phyloP scores from a whole-genome alignment of 208 protist species.

The Leishmania tropica region DNA sequence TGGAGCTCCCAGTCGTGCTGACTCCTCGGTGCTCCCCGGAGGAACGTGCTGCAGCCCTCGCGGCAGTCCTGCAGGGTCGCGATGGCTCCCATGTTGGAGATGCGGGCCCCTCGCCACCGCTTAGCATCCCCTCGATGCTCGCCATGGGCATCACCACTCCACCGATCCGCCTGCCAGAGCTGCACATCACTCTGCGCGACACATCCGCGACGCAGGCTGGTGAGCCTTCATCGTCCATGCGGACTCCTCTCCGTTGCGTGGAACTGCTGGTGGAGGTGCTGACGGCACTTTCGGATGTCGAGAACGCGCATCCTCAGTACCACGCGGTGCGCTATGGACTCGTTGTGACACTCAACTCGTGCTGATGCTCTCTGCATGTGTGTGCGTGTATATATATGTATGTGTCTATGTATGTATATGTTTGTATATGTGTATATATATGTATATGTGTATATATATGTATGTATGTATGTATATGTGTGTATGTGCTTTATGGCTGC shows the following conservation, averaged over 20 bases:
- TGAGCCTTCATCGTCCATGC: background rate
- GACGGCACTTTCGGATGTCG: constrained; percentile 9
- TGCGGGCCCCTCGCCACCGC: background rate
- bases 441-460: too few relatives aligned
- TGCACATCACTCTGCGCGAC: background rate
- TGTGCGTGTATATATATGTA: too few relatives aligned
- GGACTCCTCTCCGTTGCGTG: constrained; percentile 7
- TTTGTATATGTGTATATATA: too few relatives aligned
- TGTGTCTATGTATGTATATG: too few relatives aligned
- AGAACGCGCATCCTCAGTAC: background rate
- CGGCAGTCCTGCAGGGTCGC: background rate
- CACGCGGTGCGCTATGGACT: constrained; percentile 11
- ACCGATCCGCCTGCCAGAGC: constrained; percentile 3
- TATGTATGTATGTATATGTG: too few relatives aligned
- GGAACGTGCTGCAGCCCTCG: constrained; percentile 8
- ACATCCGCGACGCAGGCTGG: background rate
- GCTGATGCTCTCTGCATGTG: background rate
- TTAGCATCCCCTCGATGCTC: background rate
- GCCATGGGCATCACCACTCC: background rate
- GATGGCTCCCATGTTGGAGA: background rate
- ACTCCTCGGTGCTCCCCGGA: constrained; percentile 12
- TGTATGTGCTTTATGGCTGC: background rate
- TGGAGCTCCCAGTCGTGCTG: constrained; percentile 10
- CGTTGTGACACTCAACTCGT: constrained; percentile 7
- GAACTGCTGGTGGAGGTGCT: constrained; percentile 14